Base-by-base conservation (phyloP, 192 early-diverging fungal species). In the Entomortierella parvispora region DNA sequence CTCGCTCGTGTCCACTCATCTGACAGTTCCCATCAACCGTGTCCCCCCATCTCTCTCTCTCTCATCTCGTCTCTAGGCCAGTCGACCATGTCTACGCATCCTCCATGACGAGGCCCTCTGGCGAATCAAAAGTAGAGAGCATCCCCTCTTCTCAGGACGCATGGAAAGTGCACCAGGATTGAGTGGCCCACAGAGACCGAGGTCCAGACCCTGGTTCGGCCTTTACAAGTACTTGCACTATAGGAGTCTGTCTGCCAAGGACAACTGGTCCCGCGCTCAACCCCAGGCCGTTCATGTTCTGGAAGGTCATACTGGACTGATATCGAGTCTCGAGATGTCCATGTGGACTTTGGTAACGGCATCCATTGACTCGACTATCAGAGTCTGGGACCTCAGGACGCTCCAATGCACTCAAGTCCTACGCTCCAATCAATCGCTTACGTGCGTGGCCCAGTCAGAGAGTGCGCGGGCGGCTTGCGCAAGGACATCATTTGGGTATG, bases 301-400 rank as follows among this genome's bases (percentile, higher is more conserved):
- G 17, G 71, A 76, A 9, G 71, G 71, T 33, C 71, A 76, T 42
- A 76, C 71, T 0, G 71, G 71, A 7, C 62, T 76, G 12, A 51
- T 76, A 12, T 62, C 71, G 3, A 65, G 62, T 37, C 26, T 76
- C 2, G 71, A 76, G 37, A 76, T 68, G 64, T 76, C 71, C 4
- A 62, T 67, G 18, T 76, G 86, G 17, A 80, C 82, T 0, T 51
- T 92, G 2, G 86, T 90, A 0, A 88, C 92, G 0, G 86, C 89
- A 14, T 90, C 91, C 2, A 71, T 88, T 26, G 92, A 93, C 81
- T 86, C 85, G 25, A 90, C 90, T 17, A 83, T 90, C 22, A 86
- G 89, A 7, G 81, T 90, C 43, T 93, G 92, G 92, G 88, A 93
- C 33, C 66, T 92, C 45, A 59, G 83, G 25, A 82, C 75, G 25